Evolutionary conservation across 1,284 basidiomycete species (phyloP).

Genomic region (Marasmius oreades): DNA sequence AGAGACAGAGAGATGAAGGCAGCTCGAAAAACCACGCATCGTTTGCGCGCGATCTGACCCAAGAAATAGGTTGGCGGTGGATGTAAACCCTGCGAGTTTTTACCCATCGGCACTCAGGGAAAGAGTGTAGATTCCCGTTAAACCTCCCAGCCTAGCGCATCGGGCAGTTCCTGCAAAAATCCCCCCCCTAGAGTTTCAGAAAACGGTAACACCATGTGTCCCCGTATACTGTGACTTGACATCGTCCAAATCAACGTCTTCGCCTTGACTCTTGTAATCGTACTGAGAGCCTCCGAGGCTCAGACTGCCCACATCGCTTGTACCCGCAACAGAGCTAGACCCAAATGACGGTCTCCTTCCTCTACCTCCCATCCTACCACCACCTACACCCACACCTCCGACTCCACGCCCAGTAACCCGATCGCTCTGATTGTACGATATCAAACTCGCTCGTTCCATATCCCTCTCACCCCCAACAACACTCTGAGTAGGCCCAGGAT

Average conservation of each 20-base stretch:
- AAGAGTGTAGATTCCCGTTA: no score
- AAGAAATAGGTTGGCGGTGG: no score
- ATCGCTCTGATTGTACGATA: conserved; percentile 73
- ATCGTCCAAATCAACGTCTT: conserved; percentile 71
- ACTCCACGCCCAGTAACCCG: conserved; percentile 24
- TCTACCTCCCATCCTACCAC: no score
- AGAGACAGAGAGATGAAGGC: no score
- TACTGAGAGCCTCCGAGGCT: conserved; percentile 45
- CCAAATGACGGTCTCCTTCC: conserved; percentile 59
- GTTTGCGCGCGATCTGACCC: no score
- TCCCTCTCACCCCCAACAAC: conserved; percentile 50
- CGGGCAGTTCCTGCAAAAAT: no score
- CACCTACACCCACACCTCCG: no score
- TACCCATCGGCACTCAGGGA: no score
- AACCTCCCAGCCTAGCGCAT: no score
- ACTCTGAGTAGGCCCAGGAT: conserved; percentile 64
- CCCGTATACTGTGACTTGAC: conserved; percentile 82
- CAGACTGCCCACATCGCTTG: conserved; percentile 73
- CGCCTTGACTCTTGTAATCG: conserved; percentile 87
- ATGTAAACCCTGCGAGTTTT: no score
- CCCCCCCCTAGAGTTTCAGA: conserved; percentile 34
- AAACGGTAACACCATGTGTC: conserved; percentile 82
- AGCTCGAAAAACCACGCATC: no score
- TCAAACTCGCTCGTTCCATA: conserved; percentile 49
- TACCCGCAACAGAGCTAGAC: conserved; percentile 65